Evolutionary conservation across 1,284 basidiomycete species (phyloP), one percentile per base, ranked within the genome.

Genomic region (Sanghuangporus baumii): DNA sequence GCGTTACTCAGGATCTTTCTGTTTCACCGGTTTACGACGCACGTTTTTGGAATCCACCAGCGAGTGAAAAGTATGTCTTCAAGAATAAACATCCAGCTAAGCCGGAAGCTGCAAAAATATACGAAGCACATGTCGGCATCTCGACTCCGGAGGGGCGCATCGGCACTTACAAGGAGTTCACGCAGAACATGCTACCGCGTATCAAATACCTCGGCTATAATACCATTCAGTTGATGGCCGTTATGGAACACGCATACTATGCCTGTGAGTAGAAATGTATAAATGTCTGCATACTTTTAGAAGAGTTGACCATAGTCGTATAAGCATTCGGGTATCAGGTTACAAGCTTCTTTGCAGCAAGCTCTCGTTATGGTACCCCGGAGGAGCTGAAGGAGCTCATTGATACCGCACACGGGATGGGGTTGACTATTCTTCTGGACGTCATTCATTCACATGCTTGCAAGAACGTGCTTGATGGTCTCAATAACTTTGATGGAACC

Each of bases 241-340:
- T 98, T 67, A 96, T 98, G 93, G 95, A 98, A 73, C 96, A 99
- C 70, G 93, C 96, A 3, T 99, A 99, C 76, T 99, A 99, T 76
- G 96, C 96, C 66, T 96, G 93, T 94, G 67, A 71, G 90, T 78
- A 23, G 47, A 57, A 67, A 47, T 60, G 41, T 16, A 51, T 46
- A 61, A 34, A 46, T 37, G 20, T 23, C 47, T 57, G 59, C 14
- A 46, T 31, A 60, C 65, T 58, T 62, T 61, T 60, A 63, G 61
- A 26, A 60, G 64, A 38, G 14, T 23, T 47, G 66, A 55, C 63
- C 43, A 67, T 18, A 18, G 63, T 61, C 18, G 3, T 51, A 31
- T 61, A 67, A 90, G 94, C 95, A 1, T 99, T 99, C 71, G 96
- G 96, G 14, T 99, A 99, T 75, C 96, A 99, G 76, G 88, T 99